Percentiles rank a stretch among this genome's conserved stretches.
Evolutionary conservation across 192 early-diverging fungal species (phyloP).

Genomic region (Coemansia sp.): DNA sequence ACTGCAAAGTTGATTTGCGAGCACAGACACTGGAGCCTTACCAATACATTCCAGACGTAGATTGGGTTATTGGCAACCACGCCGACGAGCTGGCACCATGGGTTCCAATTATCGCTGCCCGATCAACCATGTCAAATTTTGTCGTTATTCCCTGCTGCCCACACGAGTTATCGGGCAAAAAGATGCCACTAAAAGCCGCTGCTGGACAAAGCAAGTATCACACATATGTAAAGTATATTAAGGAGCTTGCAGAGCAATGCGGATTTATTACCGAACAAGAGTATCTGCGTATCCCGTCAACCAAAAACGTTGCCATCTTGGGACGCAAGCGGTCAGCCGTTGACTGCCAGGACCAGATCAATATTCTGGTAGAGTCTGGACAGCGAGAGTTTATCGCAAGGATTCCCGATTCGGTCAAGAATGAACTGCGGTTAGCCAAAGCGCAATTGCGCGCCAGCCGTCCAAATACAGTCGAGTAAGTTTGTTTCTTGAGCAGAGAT

Average conservation of each 20-base stretch:
- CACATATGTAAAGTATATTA: constrained; percentile 64
- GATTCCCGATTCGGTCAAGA: constrained; percentile 42
- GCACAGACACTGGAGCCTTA: constrained; percentile 59
- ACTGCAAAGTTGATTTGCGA: constrained; percentile 37
- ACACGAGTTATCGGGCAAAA: constrained; percentile 67
- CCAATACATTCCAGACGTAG: constrained; percentile 16
- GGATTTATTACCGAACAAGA: constrained; percentile 65
- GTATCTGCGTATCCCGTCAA: constrained; percentile 73
- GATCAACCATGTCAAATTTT: constrained; percentile 41
- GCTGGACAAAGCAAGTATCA: constrained; percentile 65
- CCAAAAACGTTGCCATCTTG: constrained; percentile 72
- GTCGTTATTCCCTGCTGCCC: constrained; percentile 83
- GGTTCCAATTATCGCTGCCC: constrained; percentile 74
- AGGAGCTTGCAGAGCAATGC: constrained; percentile 52
- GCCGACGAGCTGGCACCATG: constrained; percentile 85
- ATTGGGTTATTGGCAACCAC: constrained; percentile 88
- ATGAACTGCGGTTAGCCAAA: constrained; percentile 34
- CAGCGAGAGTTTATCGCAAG: constrained; percentile 29
- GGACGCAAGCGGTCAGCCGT: constrained; percentile 45
- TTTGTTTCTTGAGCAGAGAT: not conserved
- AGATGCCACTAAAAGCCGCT: constrained; percentile 43
- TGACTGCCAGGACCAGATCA: constrained; percentile 4
- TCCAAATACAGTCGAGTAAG: not conserved
- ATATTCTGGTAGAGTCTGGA: constrained; percentile 6
- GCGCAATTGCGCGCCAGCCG: constrained; percentile 15